Base-by-base conservation (phyloP, 345 rosid species). In the Brassica juncea region DNA sequence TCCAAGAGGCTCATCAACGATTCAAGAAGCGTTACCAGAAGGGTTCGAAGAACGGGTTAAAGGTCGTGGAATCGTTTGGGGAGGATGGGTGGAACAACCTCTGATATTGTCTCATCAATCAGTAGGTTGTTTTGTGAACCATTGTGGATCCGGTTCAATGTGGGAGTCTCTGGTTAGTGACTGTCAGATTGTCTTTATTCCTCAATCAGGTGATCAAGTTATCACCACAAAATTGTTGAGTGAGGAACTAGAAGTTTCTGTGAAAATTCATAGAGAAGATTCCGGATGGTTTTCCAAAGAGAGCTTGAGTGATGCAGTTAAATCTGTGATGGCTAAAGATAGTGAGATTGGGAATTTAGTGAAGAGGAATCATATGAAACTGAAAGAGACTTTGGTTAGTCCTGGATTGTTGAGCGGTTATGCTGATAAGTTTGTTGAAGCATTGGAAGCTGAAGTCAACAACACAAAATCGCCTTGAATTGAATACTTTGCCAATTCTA, bases 271-370 rank as follows among this genome's bases (percentile, higher is more conserved):
- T 1, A 47, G 55, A 47, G 55, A 47, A 47, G 55, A 47, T 14
- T 47, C 55, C 4, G 55, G 55, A 47, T 47, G 55, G 55, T 47
- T 47, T 47, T 47, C 55, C 7, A 47, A 47, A 47, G 55, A 47
- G 55, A 47, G 16, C 55, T 47, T 47, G 55, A 63, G 82, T 5
- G 19, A 34, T 57, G 84, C 82, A 1, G 60, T 82, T 25, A 73
- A 35, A 42, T 64, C 67, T 1, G 77, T 79, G 58, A 73, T 73
- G 80, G 74, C 72, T n/a, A 16, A 76, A 70, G 82, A 82, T 9
- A 68, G 68, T 31, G 77, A 79, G 61, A 30, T 64, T 0, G 83
- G 72, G 4, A 2, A 11, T 3, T 0, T 37, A 0, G 3, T 76
- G 47, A 73, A 66, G 68, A 68, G n/a, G 3, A 84, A 82, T 28